Evolutionary conservation across 2,329 filamentous ascomycete species (phyloP).

Genomic region (Xylaria sp.): DNA sequence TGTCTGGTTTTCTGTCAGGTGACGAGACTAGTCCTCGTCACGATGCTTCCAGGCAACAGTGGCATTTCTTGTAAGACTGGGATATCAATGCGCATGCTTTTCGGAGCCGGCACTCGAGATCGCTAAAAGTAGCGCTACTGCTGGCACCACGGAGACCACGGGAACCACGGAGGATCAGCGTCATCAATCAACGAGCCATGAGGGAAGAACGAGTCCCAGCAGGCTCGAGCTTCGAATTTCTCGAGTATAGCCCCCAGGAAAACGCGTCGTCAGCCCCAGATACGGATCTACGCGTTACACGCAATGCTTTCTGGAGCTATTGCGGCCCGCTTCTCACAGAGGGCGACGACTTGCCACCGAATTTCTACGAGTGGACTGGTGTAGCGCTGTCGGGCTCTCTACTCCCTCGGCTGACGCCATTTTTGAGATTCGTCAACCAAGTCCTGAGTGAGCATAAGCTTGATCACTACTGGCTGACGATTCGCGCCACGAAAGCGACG

Average conservation of each 20-base stretch:
- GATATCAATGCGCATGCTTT: neutral
- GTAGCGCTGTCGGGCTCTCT: slow-evolving; percentile 52
- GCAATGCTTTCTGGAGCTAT: slow-evolving; percentile 57
- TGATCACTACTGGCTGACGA: slow-evolving; percentile 59
- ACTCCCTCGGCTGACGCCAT: slow-evolving; percentile 52
- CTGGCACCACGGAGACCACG: neutral
- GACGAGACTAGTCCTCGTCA: slow-evolving; percentile 6
- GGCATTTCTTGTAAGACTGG: slow-evolving; percentile 1
- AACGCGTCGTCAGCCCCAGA: neutral
- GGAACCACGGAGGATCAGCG: neutral
- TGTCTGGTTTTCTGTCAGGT: neutral
- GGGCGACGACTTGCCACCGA: slow-evolving; percentile 48
- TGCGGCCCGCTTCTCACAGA: slow-evolving; percentile 54
- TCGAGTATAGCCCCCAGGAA: slow-evolving; percentile 35
- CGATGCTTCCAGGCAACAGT: slow-evolving; percentile 12
- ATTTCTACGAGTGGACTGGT: slow-evolving; percentile 54
- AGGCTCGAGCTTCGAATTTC: slow-evolving; percentile 43
- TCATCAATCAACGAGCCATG: slow-evolving; percentile 19
- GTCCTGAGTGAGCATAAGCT: slow-evolving; percentile 53
- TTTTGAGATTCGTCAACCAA: slow-evolving; percentile 54
- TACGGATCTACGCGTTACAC: slow-evolving; percentile 42
- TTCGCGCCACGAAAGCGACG: slow-evolving; percentile 58
- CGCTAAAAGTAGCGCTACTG: neutral
- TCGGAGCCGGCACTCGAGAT: neutral
- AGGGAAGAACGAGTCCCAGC: slow-evolving; percentile 27